phyloP scores from a whole-genome alignment of 1,284 basidiomycete species.

The Sphaerobolus stellatus region DNA sequence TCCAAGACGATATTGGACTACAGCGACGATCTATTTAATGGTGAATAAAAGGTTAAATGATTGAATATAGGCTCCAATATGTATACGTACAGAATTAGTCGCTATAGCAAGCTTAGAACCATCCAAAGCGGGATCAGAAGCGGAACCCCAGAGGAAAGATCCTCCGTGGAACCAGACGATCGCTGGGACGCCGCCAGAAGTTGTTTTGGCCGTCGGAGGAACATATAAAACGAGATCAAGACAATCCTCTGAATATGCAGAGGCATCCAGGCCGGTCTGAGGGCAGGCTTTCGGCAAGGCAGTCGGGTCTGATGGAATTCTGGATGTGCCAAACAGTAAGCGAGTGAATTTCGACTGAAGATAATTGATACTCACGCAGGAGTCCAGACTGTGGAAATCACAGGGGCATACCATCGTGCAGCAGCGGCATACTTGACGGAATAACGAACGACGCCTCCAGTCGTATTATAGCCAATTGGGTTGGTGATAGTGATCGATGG shows the following conservation, averaged over 20 bases:
- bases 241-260: slow-evolving; percentile 70
- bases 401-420: slow-evolving; percentile 57
- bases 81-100: slow-evolving; percentile 49
- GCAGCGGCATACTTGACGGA: slow-evolving; percentile 65
- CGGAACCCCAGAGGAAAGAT: slow-evolving; percentile 73
- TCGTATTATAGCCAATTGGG: slow-evolving; percentile 53
- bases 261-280: slow-evolving; percentile 50
- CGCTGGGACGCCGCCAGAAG: slow-evolving; percentile 12
- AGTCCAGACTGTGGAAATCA: slow-evolving; percentile 52
- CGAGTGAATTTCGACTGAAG: background rate
- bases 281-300: slow-evolving; percentile 70
- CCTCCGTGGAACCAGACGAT: slow-evolving; percentile 80
- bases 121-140: slow-evolving; percentile 73
- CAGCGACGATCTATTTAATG: slow-evolving; percentile 59
- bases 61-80: background rate
- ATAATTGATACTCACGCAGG: slow-evolving; percentile 53
- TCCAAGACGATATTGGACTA: slow-evolving; percentile 84
- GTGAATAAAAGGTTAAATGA: background rate
- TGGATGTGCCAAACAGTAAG: slow-evolving; percentile 24
- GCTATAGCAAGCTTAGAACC: slow-evolving; percentile 71
- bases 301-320: slow-evolving; percentile 52
- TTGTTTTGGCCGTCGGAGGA: slow-evolving; percentile 40
- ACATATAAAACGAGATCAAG: slow-evolving; percentile 74
- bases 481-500: slow-evolving; percentile 42
- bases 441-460: slow-evolving; percentile 52